phyloP scores from a whole-genome alignment of 1,139 yeast species.

The Debaryomyces udenii region DNA sequence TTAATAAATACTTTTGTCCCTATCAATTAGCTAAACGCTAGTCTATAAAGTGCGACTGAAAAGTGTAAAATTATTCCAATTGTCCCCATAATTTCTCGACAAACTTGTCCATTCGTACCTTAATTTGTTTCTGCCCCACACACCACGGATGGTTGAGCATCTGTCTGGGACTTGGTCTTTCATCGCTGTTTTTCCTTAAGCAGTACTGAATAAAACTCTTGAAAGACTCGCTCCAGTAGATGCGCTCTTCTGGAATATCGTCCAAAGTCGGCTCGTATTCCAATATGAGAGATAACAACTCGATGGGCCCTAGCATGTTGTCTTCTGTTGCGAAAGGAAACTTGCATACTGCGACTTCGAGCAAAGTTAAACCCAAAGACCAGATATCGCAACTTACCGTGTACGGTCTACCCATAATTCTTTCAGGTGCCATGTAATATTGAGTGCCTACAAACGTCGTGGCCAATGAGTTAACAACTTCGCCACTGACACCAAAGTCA shows the following conservation, averaged over 20 bases:
- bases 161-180: constrained; percentile 89
- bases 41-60: too few relatives aligned
- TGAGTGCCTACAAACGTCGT: constrained; percentile 97
- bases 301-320: constrained; percentile 68
- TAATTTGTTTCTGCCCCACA: constrained; percentile 66
- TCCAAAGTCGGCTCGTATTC: constrained; percentile 67
- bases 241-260: constrained; percentile 77
- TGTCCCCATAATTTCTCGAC: constrained; percentile 79
- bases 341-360: constrained; percentile 89
- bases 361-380: constrained; percentile 88
- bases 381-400: constrained; percentile 95
- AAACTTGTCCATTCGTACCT: constrained; percentile 85
- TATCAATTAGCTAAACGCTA: too few relatives aligned
- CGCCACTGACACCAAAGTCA: constrained; percentile 99
- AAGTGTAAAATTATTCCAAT: constrained; percentile 3
- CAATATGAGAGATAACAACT: constrained; percentile 75
- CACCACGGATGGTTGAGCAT: constrained; percentile 94
- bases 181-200: constrained; percentile 74
- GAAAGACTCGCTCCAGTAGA: constrained; percentile 81
- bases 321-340: constrained; percentile 62
- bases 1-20: constrained; percentile 3
- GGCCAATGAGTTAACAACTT: constrained; percentile 91
- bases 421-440: constrained; percentile 97
- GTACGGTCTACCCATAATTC: constrained; percentile 93
- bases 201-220: constrained; percentile 82